These are phyloP conservation scores for Fusarium sp. DNA, from an alignment of 2,329 filamentous ascomycete genomes.

Conservation along the genomic window DNA sequence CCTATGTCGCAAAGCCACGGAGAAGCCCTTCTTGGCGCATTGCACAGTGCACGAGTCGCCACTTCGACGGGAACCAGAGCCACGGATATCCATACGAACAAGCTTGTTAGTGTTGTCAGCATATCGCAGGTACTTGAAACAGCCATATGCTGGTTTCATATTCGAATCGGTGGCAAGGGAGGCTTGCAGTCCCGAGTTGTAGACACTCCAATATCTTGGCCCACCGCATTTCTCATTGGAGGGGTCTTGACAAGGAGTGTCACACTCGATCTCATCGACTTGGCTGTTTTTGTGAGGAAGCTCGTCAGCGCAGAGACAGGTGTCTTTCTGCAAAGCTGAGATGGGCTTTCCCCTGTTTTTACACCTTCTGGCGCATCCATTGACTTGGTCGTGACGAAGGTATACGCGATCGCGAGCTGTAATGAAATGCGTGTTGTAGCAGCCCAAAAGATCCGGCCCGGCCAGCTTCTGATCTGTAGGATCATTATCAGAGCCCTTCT, in stretches of 20 bases:
- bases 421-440: neutral
- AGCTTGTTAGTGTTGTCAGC: neutral
- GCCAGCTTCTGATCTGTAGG: rapidly evolving
- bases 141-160: neutral
- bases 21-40: neutral
- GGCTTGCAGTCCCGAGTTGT: neutral
- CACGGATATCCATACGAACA: neutral
- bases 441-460: neutral
- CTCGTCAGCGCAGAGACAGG: neutral
- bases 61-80: neutral
- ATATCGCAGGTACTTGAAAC: neutral
- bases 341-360: neutral
- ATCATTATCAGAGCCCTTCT: neutral
- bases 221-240: neutral
- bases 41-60: neutral
- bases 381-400: neutral
- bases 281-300: neutral
- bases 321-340: neutral
- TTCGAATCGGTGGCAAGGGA: neutral
- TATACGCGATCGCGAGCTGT: neutral
- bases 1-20: neutral
- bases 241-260: neutral
- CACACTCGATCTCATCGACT: neutral
- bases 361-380: neutral
- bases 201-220: neutral